A percentile compares a stretch with the other conserved stretches of the same genome.
Conservation (phyloP, 176 grass and related monocot genomes). For the Stipa capillata region DNA sequence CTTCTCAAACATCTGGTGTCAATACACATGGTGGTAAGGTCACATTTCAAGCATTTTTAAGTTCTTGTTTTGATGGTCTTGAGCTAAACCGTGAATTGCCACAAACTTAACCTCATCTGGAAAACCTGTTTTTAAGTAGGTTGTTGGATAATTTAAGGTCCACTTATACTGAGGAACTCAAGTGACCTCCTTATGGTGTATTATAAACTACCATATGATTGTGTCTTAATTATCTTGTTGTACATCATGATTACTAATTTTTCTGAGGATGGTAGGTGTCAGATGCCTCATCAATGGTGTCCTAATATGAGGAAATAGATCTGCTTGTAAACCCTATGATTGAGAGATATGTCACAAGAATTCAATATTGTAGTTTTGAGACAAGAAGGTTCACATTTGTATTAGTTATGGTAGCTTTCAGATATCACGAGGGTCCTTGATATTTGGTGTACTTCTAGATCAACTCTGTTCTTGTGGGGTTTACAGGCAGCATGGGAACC, state of each 20-base stretch:
- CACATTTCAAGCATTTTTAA: background rate
- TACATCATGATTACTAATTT: background rate
- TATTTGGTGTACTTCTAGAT: background rate
- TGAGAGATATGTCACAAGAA: too few species aligned
- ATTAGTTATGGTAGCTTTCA: background rate
- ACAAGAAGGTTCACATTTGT: too few species aligned
- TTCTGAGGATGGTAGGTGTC: background rate
- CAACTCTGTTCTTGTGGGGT: too few species aligned
- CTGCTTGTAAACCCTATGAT: background rate
- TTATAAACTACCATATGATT: too few species aligned
- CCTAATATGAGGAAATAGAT: background rate
- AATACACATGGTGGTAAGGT: conserved; percentile 37
- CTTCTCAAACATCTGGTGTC: conserved; percentile 34
- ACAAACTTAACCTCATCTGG: too few species aligned
- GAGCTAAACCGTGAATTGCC: too few species aligned
- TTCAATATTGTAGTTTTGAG: too few species aligned
- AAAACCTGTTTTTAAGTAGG: too few species aligned
- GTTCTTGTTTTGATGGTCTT: too few species aligned
- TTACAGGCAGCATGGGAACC: background rate
- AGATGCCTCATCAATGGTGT: background rate
- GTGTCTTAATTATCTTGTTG: background rate
- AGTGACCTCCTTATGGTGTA: background rate
- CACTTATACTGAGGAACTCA: too few species aligned
- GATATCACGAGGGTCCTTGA: background rate
- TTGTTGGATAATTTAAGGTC: background rate